Evolutionary conservation across 2,329 filamentous ascomycete genomes (phyloP).

Genomic region (Colletotrichum chlorophyti): DNA sequence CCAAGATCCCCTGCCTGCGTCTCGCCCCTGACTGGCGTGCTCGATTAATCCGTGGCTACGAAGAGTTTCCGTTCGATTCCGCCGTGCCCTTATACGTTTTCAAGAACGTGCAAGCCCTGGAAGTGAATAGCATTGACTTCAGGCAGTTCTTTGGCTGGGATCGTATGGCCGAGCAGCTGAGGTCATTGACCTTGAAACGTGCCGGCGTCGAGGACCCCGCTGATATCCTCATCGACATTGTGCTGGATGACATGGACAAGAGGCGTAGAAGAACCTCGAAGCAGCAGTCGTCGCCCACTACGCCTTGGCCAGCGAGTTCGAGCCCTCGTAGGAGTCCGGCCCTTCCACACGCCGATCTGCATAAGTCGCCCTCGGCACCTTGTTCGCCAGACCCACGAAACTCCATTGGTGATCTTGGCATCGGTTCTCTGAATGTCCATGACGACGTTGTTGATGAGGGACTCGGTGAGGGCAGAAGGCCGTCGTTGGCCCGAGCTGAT

Average conservation of each 20-base stretch:
- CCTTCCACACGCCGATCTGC: slow-evolving; percentile 69
- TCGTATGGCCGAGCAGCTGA: slow-evolving; percentile 86
- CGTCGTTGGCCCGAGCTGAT: slow-evolving; percentile 54
- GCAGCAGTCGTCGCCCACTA: slow-evolving; percentile 78
- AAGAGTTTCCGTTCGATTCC: slow-evolving; percentile 97
- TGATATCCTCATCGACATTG: slow-evolving; percentile 90
- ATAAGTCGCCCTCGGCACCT: slow-evolving; percentile 73
- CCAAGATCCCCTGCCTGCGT: slow-evolving; percentile 92
- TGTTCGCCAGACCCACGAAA: slow-evolving; percentile 62
- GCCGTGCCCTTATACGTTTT: slow-evolving; percentile 96
- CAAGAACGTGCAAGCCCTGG: slow-evolving; percentile 93
- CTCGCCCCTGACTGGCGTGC: slow-evolving; percentile 93
- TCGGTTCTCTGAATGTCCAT: slow-evolving; percentile 65
- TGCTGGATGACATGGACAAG: slow-evolving; percentile 95
- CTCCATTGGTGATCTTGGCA: slow-evolving; percentile 57
- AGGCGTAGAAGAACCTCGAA: slow-evolving; percentile 88
- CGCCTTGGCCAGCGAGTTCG: slow-evolving; percentile 66
- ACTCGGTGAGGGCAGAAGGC: slow-evolving; percentile 44
- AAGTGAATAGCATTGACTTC: slow-evolving; percentile 95
- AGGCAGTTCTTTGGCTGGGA: slow-evolving; percentile 98
- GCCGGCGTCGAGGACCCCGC: slow-evolving; percentile 88
- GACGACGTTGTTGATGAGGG: slow-evolving; percentile 56
- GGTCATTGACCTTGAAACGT: slow-evolving; percentile 86
- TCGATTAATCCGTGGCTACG: slow-evolving; percentile 87
- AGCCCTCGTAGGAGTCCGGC: slow-evolving; percentile 70